phyloP scores from a whole-genome alignment of 768 basidiomycete genomes.

The Cystoderma amianthinum region DNA sequence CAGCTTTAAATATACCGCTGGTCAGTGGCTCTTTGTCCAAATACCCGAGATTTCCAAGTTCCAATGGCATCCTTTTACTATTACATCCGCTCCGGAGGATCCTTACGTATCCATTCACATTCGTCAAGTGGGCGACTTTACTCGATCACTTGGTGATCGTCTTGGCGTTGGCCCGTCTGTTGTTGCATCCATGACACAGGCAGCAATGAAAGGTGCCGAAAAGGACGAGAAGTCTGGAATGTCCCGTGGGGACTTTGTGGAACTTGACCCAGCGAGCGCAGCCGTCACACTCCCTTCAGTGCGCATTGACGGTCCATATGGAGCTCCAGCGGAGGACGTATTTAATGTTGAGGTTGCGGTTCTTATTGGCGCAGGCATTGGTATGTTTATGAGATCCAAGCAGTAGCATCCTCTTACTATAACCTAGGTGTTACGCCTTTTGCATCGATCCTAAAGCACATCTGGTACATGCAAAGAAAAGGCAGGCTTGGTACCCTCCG shows the following conservation, averaged over 20 bases:
- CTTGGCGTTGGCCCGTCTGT: constrained; percentile 77
- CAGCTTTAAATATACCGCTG: constrained; percentile 85
- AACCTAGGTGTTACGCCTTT: constrained; percentile 82
- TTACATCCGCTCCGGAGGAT: constrained; percentile 92
- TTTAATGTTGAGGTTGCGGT: constrained; percentile 83
- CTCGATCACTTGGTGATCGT: constrained; percentile 75
- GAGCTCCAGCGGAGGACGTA: constrained; percentile 89
- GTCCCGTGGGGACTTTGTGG: constrained; percentile 74
- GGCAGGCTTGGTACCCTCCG: constrained; percentile 74
- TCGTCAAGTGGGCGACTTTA: constrained; percentile 90
- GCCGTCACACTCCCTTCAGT: constrained; percentile 57
- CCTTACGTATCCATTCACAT: constrained; percentile 90
- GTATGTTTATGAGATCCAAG: constrained; percentile 27
- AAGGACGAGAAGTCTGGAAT: constrained; percentile 43
- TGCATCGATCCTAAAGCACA: constrained; percentile 90
- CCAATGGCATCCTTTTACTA: constrained; percentile 98
- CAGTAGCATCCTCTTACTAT: neutral
- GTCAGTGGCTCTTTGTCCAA: constrained; percentile 89
- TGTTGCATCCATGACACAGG: constrained; percentile 71
- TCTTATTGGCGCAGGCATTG: constrained; percentile 92
- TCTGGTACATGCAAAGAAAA: constrained; percentile 87
- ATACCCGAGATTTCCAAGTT: constrained; percentile 77
- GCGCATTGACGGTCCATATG: constrained; percentile 87
- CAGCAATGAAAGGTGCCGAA: constrained; percentile 71
- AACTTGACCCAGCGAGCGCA: constrained; percentile 51